Evolutionary conservation across 305 asterid genomes (phyloP).

Genomic region (Ajuga reptans): DNA sequence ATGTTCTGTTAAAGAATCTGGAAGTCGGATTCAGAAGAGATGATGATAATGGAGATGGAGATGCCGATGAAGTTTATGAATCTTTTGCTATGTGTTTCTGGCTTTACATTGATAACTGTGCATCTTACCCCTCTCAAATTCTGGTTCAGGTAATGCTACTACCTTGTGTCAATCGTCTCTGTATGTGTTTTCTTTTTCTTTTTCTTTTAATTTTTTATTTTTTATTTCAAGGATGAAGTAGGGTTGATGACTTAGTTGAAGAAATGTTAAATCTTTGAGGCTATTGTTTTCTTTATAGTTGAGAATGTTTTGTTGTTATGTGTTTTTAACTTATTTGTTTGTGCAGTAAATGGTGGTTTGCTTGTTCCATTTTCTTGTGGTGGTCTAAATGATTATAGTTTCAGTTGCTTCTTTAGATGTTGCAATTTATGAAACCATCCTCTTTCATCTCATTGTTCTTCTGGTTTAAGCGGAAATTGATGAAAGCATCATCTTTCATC

Average conservation of each 20-base stretch:
- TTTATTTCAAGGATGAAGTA: constrained; percentile 9
- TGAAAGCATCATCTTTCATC: constrained; percentile 10
- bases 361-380: constrained; percentile 13
- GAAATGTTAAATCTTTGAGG: constrained; percentile 24
- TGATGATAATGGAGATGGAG: constrained; percentile 22
- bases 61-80: constrained; percentile 36
- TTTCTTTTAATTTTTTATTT: not conserved
- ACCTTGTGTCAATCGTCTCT: not conserved
- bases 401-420: not conserved
- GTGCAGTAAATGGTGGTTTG: not conserved
- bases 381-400: not conserved
- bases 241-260: constrained; percentile 21
- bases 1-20: constrained; percentile 46
- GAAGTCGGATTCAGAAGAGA: constrained; percentile 41
- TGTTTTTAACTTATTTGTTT: not conserved
- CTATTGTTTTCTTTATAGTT: not conserved
- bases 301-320: not conserved
- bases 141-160: constrained; percentile 56
- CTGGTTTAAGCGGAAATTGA: not conserved
- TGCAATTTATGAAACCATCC: constrained; percentile 15
- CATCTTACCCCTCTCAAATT: constrained; percentile 46
- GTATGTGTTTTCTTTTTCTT: not conserved
- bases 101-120: constrained; percentile 52
- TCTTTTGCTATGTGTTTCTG: constrained; percentile 56
- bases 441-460: too few species aligned